These are phyloP conservation scores for Daldinia grandis DNA, from an alignment of 495 filamentous ascomycete genomes.

Conservation along the genomic window DNA sequence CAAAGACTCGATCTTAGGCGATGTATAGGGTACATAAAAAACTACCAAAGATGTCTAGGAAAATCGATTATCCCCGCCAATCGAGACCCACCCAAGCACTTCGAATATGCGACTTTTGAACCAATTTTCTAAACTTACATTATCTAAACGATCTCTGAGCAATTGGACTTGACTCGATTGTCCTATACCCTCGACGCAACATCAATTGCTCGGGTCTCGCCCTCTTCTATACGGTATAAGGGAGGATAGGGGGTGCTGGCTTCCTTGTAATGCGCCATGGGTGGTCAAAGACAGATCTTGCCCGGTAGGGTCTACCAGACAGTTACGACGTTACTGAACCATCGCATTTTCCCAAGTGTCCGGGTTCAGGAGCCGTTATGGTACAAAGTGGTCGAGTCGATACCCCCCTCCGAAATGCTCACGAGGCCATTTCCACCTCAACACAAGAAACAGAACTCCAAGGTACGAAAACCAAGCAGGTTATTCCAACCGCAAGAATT, in stretches of 20 bases:
- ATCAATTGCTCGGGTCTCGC: slow-evolving; percentile 12
- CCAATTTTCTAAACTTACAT: slow-evolving; percentile 9
- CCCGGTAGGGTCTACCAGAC: slow-evolving; percentile 43
- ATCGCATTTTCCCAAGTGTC: slow-evolving; percentile 39
- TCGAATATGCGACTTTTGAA: neutral
- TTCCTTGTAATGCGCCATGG: slow-evolving; percentile 34
- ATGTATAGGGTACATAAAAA: slow-evolving; percentile 3
- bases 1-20: neutral
- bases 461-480: slow-evolving; percentile 67
- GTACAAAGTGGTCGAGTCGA: slow-evolving; percentile 74
- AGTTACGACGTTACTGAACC: slow-evolving; percentile 36
- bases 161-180: neutral
- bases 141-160: neutral
- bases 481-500: slow-evolving; percentile 82
- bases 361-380: slow-evolving; percentile 69
- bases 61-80: slow-evolving; percentile 31
- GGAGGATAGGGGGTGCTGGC: slow-evolving; percentile 3
- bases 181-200: slow-evolving; percentile 3
- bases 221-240: neutral
- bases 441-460: slow-evolving; percentile 60
- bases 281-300: slow-evolving; percentile 41
- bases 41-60: slow-evolving; percentile 4
- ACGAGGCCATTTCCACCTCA: slow-evolving; percentile 72
- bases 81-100: neutral
- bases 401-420: slow-evolving; percentile 82